A percentile compares a stretch with the other conserved stretches of the same genome.
Conservation (phyloP, 148 eudicot species). For the Cornus kousa region DNA sequence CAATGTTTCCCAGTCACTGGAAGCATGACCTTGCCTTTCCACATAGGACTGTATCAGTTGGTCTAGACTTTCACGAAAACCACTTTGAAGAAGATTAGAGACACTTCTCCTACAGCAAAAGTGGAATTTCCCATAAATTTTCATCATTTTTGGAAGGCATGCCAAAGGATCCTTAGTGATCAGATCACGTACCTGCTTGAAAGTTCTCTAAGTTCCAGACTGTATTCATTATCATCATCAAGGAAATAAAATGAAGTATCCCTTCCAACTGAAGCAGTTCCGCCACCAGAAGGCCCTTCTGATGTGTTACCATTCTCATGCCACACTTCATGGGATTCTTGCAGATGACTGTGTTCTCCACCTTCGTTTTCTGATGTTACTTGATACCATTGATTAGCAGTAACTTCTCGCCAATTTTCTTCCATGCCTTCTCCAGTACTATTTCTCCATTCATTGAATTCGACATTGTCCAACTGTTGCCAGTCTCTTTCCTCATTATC, state of each 20-base stretch:
- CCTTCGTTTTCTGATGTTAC: conserved; percentile 32
- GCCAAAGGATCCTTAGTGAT: conserved; percentile 4
- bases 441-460: conserved; percentile 40
- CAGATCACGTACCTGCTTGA: conserved; percentile 55
- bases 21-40: conserved; percentile 67
- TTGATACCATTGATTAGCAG: conserved; percentile 31
- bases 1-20: conserved; percentile 52
- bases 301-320: conserved; percentile 43
- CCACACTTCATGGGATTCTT: conserved; percentile 46
- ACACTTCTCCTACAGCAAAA: conserved; percentile 69
- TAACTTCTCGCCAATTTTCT: conserved; percentile 21
- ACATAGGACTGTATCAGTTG: conserved; percentile 81
- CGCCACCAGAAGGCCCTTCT: conserved; percentile 45
- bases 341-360: conserved; percentile 37
- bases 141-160: neutral
- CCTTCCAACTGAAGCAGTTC: conserved; percentile 44
- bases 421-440: conserved; percentile 28
- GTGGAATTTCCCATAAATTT: neutral
- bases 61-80: conserved; percentile 81
- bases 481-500: conserved; percentile 34
- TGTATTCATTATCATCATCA: conserved; percentile 62
- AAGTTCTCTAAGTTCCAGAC: conserved; percentile 72
- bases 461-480: conserved; percentile 19
- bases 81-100: conserved; percentile 85
- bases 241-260: conserved; percentile 46